phyloP scores from a whole-genome alignment of 176 grass and related monocot species.

The Eremochloa ophiuroides region DNA sequence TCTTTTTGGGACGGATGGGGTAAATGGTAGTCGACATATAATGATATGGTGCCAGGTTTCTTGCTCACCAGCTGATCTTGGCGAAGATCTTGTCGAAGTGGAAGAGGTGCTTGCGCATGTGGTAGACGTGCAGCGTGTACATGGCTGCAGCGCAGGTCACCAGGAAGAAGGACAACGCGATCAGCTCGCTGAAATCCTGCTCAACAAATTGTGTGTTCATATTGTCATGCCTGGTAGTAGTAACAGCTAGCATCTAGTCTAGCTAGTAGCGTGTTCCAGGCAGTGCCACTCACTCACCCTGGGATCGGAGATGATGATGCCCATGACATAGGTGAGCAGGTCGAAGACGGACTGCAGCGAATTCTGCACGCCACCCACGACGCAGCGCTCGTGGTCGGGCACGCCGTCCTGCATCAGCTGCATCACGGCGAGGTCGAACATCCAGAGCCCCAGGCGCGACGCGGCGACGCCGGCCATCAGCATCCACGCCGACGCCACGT shows the following conservation, averaged over 20 bases:
- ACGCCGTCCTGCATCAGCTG: conserved; percentile 90
- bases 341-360: conserved; percentile 91
- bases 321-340: conserved; percentile 87
- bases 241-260: too few relatives aligned
- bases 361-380: conserved; percentile 84
- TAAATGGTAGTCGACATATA: too few relatives aligned
- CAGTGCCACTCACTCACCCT: conserved; percentile 42
- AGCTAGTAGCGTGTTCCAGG: too few relatives aligned
- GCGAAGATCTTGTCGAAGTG: conserved; percentile 72
- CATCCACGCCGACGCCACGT: conserved; percentile 64
- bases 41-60: background rate
- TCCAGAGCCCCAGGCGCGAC: conserved; percentile 89
- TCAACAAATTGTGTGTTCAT: too few relatives aligned
- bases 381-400: conserved; percentile 63
- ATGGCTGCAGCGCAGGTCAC: conserved; percentile 63
- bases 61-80: conserved; percentile 36
- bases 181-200: conserved; percentile 82
- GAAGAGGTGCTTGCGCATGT: conserved; percentile 77
- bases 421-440: conserved; percentile 86
- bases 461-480: conserved; percentile 78
- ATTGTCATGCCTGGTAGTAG: too few relatives aligned
- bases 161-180: conserved; percentile 76
- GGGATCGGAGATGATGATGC: conserved; percentile 86
- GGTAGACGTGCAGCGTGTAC: conserved; percentile 71
- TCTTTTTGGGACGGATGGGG: too few relatives aligned